These are phyloP conservation scores for Elongisporangium undulatum DNA, from an alignment of 352 stramenopile genomes.

Conservation along the genomic window DNA sequence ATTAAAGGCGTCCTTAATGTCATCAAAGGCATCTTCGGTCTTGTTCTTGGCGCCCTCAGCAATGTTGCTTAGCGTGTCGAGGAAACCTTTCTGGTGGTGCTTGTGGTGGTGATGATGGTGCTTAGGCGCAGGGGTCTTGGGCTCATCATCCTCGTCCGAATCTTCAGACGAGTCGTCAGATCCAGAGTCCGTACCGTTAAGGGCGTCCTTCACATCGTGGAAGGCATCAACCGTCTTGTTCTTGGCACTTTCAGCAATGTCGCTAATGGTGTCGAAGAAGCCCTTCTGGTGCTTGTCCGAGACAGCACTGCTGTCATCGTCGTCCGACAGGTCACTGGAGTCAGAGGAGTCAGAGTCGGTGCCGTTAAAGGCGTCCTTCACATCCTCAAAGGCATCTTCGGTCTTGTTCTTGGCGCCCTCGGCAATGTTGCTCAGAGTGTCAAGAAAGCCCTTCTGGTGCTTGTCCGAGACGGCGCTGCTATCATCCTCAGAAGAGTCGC, in stretches of 20 bases:
- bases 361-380: constrained; percentile 15
- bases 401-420: constrained; percentile 20
- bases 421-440: constrained; percentile 13
- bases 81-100: constrained; percentile 21
- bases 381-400: constrained; percentile 16
- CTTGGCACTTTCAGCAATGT: constrained; percentile 17
- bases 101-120: constrained; percentile 14
- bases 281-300: constrained; percentile 16
- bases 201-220: constrained; percentile 15
- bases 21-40: constrained; percentile 16
- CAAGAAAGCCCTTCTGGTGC: constrained; percentile 16
- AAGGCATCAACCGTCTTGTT: constrained; percentile 17
- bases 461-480: constrained; percentile 8
- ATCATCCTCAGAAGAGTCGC: constrained; percentile 14
- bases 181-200: constrained; percentile 12
- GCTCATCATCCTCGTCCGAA: constrained; percentile 6
- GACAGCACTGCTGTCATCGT: constrained; percentile 7
- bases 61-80: constrained; percentile 10
- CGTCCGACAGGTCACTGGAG: background rate
- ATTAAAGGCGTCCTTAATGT: constrained; percentile 15
- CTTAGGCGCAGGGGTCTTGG: constrained; percentile 9
- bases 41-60: constrained; percentile 20
- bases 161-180: constrained; percentile 1
- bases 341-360: constrained; percentile 8
- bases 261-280: constrained; percentile 9